Percentiles rank a stretch among this genome's conserved stretches.
Evolutionary conservation across 306 rosid species (phyloP).

Genomic region (Cucurbita pepo): DNA sequence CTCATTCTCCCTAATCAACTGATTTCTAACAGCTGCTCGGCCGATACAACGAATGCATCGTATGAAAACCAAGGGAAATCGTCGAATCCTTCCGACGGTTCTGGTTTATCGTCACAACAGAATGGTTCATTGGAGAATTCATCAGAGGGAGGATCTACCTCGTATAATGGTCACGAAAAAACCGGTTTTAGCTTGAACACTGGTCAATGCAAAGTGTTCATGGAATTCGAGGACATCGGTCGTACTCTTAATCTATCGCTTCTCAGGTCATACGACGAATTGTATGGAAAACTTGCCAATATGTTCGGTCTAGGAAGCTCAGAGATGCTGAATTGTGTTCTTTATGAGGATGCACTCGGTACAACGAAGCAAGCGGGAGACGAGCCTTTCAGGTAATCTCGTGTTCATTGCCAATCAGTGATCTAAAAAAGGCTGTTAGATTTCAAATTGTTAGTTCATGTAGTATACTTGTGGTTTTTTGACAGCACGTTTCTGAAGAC

Average conservation of each 20-base stretch:
- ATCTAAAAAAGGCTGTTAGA: background rate
- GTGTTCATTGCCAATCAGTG: background rate
- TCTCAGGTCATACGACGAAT: conserved; percentile 24
- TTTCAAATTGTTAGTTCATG: background rate
- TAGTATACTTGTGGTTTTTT: conserved; percentile 10
- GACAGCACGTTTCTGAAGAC: conserved; percentile 51
- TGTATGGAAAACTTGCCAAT: conserved; percentile 20
- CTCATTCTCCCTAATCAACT: conserved; percentile 47
- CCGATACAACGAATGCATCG: conserved; percentile 28
- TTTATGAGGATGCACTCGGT: conserved; percentile 26
- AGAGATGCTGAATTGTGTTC: conserved; percentile 16
- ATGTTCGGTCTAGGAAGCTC: conserved; percentile 33
- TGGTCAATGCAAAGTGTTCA: conserved; percentile 27
- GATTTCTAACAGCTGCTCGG: conserved; percentile 32
- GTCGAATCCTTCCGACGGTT: conserved; percentile 40
- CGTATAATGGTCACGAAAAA: conserved; percentile 40
- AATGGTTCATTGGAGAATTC: conserved; percentile 46
- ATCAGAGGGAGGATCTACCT: conserved; percentile 66
- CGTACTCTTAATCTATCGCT: conserved; percentile 21
- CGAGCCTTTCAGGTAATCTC: conserved; percentile 30
- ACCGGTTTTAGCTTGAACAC: conserved; percentile 31
- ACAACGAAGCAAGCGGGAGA: conserved; percentile 15
- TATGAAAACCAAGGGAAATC: conserved; percentile 37
- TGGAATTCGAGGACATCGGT: conserved; percentile 17
- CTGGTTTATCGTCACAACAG: conserved; percentile 29